Conservation (phyloP, 164 flowering plant genomes). For the Magnolia kwangsiensis region DNA sequence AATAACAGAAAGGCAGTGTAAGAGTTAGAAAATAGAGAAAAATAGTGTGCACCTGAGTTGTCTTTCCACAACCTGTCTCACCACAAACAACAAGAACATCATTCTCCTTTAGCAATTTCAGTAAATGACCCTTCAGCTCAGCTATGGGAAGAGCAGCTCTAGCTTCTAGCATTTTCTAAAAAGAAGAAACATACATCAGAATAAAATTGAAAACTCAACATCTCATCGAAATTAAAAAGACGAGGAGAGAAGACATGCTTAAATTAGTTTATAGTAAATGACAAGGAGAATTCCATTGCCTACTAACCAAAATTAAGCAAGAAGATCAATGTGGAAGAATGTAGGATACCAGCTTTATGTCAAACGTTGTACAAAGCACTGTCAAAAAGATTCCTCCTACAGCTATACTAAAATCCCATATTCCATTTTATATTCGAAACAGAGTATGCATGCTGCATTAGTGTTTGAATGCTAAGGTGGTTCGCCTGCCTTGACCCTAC, state of each 20-base stretch:
- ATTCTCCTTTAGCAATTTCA: constrained; percentile 56
- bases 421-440: too few species aligned
- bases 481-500: too few species aligned
- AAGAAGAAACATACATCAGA: neutral
- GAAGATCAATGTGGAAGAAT: neutral
- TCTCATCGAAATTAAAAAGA: neutral
- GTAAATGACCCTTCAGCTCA: constrained; percentile 49
- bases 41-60: constrained; percentile 67
- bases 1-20: neutral
- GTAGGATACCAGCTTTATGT: too few species aligned
- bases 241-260: neutral
- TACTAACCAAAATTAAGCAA: neutral
- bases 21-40: neutral
- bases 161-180: constrained; percentile 65
- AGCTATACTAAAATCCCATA: too few species aligned
- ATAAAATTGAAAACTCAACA: neutral
- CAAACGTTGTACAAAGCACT: too few species aligned
- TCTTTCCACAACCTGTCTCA: constrained; percentile 97
- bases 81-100: constrained; percentile 85
- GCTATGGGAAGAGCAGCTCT: constrained; percentile 84
- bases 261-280: neutral
- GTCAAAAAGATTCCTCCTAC: too few species aligned
- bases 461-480: too few species aligned
- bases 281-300: neutral
- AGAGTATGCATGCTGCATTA: too few species aligned